phyloP scores from a whole-genome alignment of 2,329 filamentous ascomycete species.

The Aspergillus tamarii region DNA sequence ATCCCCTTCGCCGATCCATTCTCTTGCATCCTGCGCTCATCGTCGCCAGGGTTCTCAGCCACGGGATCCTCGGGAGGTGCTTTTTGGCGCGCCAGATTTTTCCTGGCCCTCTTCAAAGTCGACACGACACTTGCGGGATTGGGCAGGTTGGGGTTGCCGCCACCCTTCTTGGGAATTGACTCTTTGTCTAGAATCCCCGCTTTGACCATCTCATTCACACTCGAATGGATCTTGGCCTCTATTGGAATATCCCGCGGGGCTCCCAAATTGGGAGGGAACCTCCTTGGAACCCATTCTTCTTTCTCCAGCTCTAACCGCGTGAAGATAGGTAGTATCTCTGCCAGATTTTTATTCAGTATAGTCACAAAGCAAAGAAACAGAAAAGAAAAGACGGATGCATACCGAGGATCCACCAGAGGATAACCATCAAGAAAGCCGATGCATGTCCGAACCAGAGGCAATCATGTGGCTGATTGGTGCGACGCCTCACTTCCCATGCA shows the following conservation, averaged over 20 bases:
- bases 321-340: slow-evolving; percentile 41
- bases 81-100: neutral
- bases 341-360: neutral
- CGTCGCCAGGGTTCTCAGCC: neutral
- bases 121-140: neutral
- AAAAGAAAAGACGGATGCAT: slow-evolving; percentile 8
- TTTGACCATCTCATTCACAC: slow-evolving; percentile 31
- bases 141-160: slow-evolving; percentile 16
- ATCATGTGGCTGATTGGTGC: slow-evolving; percentile 35
- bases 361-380: neutral
- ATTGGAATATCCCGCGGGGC: slow-evolving; percentile 36
- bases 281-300: slow-evolving; percentile 38
- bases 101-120: neutral
- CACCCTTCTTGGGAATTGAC: slow-evolving; percentile 21
- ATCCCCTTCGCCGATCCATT: neutral
- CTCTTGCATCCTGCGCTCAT: neutral
- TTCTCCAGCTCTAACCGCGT: slow-evolving; percentile 40
- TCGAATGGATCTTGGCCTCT: slow-evolving; percentile 34
- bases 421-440: slow-evolving; percentile 26
- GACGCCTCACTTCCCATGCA: slow-evolving; percentile 16
- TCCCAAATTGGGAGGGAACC: slow-evolving; percentile 41
- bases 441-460: slow-evolving; percentile 37
- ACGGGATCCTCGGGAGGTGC: neutral
- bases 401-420: slow-evolving; percentile 42
- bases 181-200: slow-evolving; percentile 25